These are phyloP conservation scores for Rhypophila decipiens DNA, from an alignment of 495 filamentous ascomycete genomes.

Conservation along the genomic window DNA sequence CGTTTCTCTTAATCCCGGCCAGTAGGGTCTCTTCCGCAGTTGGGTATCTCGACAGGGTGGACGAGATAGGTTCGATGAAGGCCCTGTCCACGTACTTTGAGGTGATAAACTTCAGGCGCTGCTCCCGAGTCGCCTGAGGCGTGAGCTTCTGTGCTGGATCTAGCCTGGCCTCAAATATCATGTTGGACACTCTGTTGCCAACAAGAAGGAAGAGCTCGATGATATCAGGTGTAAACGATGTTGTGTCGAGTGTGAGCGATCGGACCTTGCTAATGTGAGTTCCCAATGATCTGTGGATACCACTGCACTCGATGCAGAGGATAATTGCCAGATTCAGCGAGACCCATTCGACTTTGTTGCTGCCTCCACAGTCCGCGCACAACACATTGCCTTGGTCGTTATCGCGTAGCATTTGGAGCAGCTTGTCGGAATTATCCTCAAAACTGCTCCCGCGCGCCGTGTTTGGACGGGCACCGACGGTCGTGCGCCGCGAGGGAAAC, in stretches of 20 bases:
- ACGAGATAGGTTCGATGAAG: constrained; percentile 71
- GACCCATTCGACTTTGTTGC: constrained; percentile 93
- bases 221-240: constrained; percentile 91
- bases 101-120: constrained; percentile 86
- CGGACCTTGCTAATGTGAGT: constrained; percentile 98
- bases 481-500: constrained; percentile 67
- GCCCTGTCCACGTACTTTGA: constrained; percentile 84
- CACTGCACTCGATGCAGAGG: constrained; percentile 96
- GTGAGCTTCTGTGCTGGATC: constrained; percentile 65
- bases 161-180: constrained; percentile 88
- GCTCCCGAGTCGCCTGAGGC: constrained; percentile 74
- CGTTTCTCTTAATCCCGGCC: constrained; percentile 90
- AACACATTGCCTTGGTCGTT: constrained; percentile 88
- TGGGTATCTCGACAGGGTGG: constrained; percentile 67
- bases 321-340: constrained; percentile 96
- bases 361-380: constrained; percentile 93
- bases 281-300: constrained; percentile 92
- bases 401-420: constrained; percentile 82
- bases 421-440: constrained; percentile 68
- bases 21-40: constrained; percentile 85
- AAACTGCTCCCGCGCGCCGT: constrained; percentile 65
- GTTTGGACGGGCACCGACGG: constrained; percentile 76
- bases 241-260: constrained; percentile 90
- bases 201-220: constrained; percentile 89
- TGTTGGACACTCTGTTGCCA: constrained; percentile 91